Percentiles rank a stretch among this genome's conserved stretches.
phyloP scores from a whole-genome alignment of 2,329 filamentous ascomycete genomes.

The Pseudogymnoascus sp. region DNA sequence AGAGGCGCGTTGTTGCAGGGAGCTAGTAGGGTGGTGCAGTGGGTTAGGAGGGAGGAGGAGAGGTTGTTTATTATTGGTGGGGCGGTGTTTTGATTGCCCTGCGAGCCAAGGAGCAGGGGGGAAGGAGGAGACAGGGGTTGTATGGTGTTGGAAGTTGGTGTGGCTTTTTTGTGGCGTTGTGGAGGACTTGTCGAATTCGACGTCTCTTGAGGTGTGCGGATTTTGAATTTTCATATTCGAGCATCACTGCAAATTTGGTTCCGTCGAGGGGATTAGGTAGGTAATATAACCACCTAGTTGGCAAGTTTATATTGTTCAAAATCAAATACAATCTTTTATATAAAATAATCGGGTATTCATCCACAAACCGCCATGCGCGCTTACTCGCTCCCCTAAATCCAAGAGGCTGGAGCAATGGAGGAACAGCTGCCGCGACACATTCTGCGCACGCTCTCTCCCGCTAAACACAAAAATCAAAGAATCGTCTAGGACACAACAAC shows the following conservation, averaged over 20 bases:
- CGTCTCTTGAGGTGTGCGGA: background rate
- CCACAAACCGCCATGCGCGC: background rate
- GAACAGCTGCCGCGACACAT: background rate
- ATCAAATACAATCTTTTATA: background rate
- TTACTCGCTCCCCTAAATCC: background rate
- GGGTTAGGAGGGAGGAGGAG: slow-evolving; percentile 87
- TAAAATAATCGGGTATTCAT: background rate
- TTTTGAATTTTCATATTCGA: background rate
- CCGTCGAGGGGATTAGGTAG: background rate
- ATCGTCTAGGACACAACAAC: background rate
- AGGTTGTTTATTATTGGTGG: slow-evolving; percentile 93
- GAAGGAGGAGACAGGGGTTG: background rate
- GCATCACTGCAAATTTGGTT: too few relatives aligned
- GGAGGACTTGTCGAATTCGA: background rate
- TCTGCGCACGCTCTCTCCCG: background rate
- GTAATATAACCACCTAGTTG: background rate
- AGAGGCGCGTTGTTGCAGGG: slow-evolving; percentile 65
- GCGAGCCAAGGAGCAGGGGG: background rate
- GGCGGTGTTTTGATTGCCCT: slow-evolving; percentile 57
- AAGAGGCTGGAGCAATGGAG: background rate
- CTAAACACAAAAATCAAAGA: background rate
- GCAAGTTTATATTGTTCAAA: background rate
- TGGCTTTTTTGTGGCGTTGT: background rate
- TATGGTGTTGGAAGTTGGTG: background rate
- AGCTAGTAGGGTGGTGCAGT: slow-evolving; percentile 82